Conservation (phyloP, 805 yeast species). For the Suhomyces xylopsoci region DNA sequence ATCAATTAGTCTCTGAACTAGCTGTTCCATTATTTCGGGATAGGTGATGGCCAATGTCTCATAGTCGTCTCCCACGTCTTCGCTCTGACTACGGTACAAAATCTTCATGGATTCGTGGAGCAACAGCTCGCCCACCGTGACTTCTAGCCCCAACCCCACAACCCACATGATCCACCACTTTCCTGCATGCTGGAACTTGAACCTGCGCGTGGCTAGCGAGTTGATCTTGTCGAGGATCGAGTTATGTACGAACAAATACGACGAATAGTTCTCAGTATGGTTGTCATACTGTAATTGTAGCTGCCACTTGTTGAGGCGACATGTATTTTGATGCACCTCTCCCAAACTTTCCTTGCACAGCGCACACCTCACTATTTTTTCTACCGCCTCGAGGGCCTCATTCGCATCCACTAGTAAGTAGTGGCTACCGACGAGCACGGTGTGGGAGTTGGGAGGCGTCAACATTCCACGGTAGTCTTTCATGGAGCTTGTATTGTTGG, state of each 20-base stretch:
- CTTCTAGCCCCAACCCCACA: constrained; percentile 31
- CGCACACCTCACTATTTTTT: constrained; percentile 25
- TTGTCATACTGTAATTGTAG: constrained; percentile 1
- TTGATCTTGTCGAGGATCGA: constrained; percentile 36
- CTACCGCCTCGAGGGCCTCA: constrained; percentile 4
- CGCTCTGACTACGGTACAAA: constrained; percentile 16
- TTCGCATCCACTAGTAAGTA: constrained; percentile 44
- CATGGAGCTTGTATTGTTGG: constrained; percentile 18
- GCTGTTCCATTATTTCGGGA: constrained; percentile 6
- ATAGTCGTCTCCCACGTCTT: constrained; percentile 11
- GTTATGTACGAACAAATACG: constrained; percentile 18
- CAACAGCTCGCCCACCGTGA: constrained; percentile 16
- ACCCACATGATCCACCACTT: constrained; percentile 32
- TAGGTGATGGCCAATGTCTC: constrained; percentile 16
- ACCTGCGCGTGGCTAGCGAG: constrained; percentile 35
- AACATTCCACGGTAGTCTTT: constrained; percentile 39
- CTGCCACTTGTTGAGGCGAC: constrained; percentile 11
- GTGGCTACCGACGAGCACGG: constrained; percentile 54
- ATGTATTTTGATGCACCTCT: constrained; percentile 17
- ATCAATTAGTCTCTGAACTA: not conserved
- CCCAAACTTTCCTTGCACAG: constrained; percentile 43
- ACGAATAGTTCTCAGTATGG: constrained; percentile 15
- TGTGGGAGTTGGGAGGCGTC: constrained; percentile 37
- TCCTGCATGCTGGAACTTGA: constrained; percentile 15
- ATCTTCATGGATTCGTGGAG: constrained; percentile 28